These are phyloP conservation scores for Cercis canadensis DNA, from an alignment of 306 rosid species.

Conservation along the genomic window DNA sequence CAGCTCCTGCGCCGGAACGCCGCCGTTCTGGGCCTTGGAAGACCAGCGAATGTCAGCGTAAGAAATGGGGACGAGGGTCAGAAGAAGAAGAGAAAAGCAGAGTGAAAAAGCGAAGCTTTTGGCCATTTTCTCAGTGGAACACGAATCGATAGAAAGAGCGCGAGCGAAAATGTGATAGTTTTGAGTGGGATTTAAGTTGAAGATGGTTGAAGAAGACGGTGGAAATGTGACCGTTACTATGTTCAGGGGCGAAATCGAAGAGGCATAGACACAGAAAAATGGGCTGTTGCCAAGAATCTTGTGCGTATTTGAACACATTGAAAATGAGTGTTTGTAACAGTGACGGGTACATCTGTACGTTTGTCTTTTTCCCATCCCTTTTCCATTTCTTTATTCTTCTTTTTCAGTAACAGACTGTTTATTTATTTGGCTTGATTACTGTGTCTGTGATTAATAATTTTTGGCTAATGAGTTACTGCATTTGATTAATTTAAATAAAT, in stretches of 20 bases:
- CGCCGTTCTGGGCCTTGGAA: conserved; percentile 38
- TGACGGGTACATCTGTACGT: conserved; percentile 22
- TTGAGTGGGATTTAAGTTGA: conserved; percentile 1
- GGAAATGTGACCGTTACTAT: conserved; percentile 62
- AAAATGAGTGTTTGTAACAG: background rate
- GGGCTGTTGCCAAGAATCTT: background rate
- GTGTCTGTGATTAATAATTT: too few relatives aligned
- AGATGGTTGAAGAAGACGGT: conserved; percentile 2
- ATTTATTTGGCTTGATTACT: background rate
- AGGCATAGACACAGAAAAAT: conserved; percentile 1
- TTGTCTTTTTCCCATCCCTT: conserved; percentile 20
- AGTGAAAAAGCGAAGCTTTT: conserved; percentile 12
- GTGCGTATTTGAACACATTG: background rate
- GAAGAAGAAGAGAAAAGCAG: conserved; percentile 21
- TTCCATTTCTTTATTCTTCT: background rate
- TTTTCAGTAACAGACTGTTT: background rate
- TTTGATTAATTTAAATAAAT: background rate
- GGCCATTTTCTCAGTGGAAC: conserved; percentile 38
- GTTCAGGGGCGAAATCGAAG: conserved; percentile 29
- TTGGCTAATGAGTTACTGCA: background rate
- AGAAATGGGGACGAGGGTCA: conserved; percentile 29
- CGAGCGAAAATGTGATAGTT: conserved; percentile 25
- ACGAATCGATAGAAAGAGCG: conserved; percentile 3
- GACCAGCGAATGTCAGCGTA: conserved; percentile 24
- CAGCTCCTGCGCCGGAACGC: conserved; percentile 55